Base-by-base conservation (phyloP, 75 land plant genomes). In the Cryptomeria japonica region DNA sequence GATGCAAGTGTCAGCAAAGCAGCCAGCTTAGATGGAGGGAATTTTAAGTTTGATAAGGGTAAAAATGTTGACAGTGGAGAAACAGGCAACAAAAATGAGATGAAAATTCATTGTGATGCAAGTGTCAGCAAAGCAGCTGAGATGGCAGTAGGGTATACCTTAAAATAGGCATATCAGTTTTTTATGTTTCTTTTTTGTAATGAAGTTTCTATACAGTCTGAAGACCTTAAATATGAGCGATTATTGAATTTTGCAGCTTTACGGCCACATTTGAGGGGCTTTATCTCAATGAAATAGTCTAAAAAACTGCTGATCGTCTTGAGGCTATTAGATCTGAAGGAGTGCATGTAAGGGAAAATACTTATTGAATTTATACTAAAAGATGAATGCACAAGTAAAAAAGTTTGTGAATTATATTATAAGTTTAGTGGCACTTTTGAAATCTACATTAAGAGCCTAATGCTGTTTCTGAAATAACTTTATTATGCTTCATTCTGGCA, bases 41-140 rank as follows among this genome's bases (percentile, higher is more conserved):
- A 85, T 79, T 80, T 70, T 34, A 92, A 92, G 8, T 79, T 88
- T 77, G 95, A 91, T 84, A 98, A 97, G 91, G 99, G 99, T 77
- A 98, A 98, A 94, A 92, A 92, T 86, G 86, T 96, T 80, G 96
- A 96, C 83, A 91, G 91, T 53, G 89, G 82, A 32, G 87, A 84
- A 53, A 89, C 89, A n/a, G 92, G 87, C 13, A 87, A 89, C 83
- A 89, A 86, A 38, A 91, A 87, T 90, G 99, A 98, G 87, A 89
- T 96, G 79, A 94, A 93, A 87, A 88, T 42, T 22, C 91, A 97
- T 87, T 93, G 98, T 82, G 96, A 98, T 61, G 88, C 97, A 3
- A 96, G 99, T 91, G 93, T 97, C 86, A 94, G 89, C 85, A 96
- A 96, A 93, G 99, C 99, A 93, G 99, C 99, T 85, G 95, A 97